Evolutionary conservation across 495 filamentous ascomycete genomes (phyloP), one percentile per base, ranked within the genome.

Genomic region (Hypomontagnella monticulosa): DNA sequence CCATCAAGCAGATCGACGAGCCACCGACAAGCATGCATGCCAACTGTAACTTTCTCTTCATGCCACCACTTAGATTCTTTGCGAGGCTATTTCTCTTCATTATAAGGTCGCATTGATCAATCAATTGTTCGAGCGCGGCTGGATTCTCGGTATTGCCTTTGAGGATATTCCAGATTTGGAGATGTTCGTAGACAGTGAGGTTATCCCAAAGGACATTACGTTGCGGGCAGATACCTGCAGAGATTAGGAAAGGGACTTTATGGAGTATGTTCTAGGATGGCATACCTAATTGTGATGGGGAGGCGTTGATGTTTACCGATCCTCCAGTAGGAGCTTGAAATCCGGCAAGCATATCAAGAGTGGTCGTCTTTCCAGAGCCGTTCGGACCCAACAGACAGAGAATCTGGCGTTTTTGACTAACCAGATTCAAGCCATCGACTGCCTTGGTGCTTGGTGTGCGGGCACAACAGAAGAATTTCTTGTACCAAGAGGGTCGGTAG

Each of bases 1-100:
- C 90, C 20, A 92, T 84, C 71, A 88, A 87, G 69, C 90, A 93
- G 6, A 93, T 81, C 6, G 77, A 79, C 33, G 84, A 87, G 18
- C 88, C 89, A 12, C 90, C 90, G n/a, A 88, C 89, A 34, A 93
- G 85, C 89, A 91, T 91, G 78, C 90, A 89, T 15, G 85, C 85
- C 12, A 93, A 76, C 62, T 93, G 90, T 9, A 91, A 75, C 68
- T 92, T 92, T 20, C 90, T 78, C 70, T 91, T 92, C 69, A 92
- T 90, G 3, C 90, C 90, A 4, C 90, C 90, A 30, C 88, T 91
- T 4, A 92, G 73, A 12, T 85, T 87, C 32, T 78, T 78, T 0
- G 88, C 73, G 43, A 76, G 73, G 3, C 87, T 83, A 14, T 82
- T 79, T 9, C 80, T 71, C 75, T 93, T 93, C 2, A 78, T 73